Percentiles rank a stretch among this genome's conserved stretches.
Evolutionary conservation across 2,329 filamentous ascomycete genomes (phyloP).

Genomic region (Fusarium ramigenum): DNA sequence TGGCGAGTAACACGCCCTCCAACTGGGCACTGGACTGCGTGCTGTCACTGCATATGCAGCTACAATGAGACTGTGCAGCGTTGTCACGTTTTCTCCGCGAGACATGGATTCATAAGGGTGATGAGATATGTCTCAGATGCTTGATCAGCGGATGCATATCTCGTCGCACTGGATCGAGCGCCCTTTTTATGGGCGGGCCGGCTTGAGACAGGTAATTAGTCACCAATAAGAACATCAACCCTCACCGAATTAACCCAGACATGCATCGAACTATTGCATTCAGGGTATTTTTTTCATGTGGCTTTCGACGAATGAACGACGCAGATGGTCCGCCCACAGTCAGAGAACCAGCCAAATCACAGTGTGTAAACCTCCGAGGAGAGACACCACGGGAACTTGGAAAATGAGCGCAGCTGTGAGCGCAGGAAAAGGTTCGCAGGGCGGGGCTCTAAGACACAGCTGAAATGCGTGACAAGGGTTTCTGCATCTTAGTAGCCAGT

Average conservation of each 20-base stretch:
- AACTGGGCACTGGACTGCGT: no score
- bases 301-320: neutral
- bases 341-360: rapidly evolving
- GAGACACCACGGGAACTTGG: no score
- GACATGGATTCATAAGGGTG: neutral
- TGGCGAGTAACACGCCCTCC: no score
- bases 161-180: no score
- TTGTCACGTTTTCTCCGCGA: neutral
- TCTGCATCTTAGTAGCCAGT: no score
- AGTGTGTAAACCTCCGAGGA: neutral
- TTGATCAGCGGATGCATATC: neutral
- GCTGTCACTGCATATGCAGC: neutral
- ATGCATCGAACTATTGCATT: neutral
- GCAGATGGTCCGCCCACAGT: no score
- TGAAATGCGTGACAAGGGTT: neutral
- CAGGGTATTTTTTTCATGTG: no score
- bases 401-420: no score
- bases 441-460: neutral
- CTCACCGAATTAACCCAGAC: neutral
- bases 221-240: no score
- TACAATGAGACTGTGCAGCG: rapidly evolving
- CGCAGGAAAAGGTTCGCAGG: neutral
- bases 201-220: no score
- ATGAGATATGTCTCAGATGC: neutral
- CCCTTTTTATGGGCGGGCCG: rapidly evolving